phyloP scores from a whole-genome alignment of 2,329 filamentous ascomycete species.

The Zasmidium citrigriseum region DNA sequence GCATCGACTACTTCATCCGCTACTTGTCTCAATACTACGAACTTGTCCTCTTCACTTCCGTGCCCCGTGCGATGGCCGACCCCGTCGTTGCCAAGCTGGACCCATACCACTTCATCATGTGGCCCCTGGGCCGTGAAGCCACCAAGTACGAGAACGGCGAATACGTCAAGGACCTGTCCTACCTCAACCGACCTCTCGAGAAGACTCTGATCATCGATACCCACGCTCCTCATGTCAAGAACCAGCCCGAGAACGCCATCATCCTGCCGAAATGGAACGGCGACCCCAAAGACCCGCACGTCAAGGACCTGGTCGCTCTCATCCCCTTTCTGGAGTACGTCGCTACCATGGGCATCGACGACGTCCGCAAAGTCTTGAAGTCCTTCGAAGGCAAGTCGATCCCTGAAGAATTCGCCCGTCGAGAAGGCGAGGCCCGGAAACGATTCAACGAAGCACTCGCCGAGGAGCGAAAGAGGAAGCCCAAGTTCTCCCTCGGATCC shows the following conservation, averaged over 20 bases:
- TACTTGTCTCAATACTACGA: conserved; percentile 99
- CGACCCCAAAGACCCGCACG: conserved; percentile 65
- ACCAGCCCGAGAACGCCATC: conserved; percentile 96
- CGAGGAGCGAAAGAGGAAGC: conserved; percentile 65
- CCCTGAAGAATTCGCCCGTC: conserved; percentile 82
- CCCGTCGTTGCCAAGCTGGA: conserved; percentile 91
- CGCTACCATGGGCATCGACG: conserved; percentile 86
- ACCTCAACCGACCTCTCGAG: conserved; percentile 91
- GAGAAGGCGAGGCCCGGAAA: conserved; percentile 81
- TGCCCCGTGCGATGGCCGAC: conserved; percentile 81
- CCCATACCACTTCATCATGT: conserved; percentile 91
- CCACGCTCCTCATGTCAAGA: conserved; percentile 74
- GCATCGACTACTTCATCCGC: conserved; percentile 93
- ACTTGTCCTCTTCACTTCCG: conserved; percentile 89
- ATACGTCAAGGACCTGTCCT: conserved; percentile 98
- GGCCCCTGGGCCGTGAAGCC: conserved; percentile 93
- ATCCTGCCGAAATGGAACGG: conserved; percentile 89
- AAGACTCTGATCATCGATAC: conserved; percentile 96
- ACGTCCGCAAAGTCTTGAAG: conserved; percentile 62
- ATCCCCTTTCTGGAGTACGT: conserved; percentile 98
- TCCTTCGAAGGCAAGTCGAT: conserved; percentile 76
- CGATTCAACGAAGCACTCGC: conserved; percentile 80
- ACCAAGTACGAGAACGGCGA: conserved; percentile 95
- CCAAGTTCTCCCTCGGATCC: conserved; percentile 63
- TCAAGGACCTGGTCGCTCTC: conserved; percentile 76